Conservation (phyloP, 164 flowering plant species). For the Berberis vulgaris region DNA sequence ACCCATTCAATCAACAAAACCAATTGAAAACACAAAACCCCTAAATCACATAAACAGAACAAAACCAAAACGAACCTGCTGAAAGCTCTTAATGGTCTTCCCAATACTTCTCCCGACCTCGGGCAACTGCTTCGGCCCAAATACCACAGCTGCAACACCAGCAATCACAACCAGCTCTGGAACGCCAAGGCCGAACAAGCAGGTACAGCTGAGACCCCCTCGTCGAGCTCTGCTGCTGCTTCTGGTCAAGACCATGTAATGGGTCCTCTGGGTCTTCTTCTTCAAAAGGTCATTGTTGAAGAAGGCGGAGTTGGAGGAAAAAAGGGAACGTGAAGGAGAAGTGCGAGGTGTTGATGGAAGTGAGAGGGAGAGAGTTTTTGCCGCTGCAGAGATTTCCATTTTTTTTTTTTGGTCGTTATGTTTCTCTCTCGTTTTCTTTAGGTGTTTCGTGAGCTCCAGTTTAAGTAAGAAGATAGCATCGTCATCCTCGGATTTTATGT, state of each 20-base stretch:
- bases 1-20: too few species aligned
- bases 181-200: slow-evolving; percentile 84
- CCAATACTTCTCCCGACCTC: slow-evolving; percentile 81
- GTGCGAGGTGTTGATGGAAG: neutral
- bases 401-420: neutral
- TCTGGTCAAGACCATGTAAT: slow-evolving; percentile 8
- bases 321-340: neutral
- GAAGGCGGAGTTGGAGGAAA: neutral
- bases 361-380: neutral
- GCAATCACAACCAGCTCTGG: slow-evolving; percentile 90
- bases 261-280: neutral
- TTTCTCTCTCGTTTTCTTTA: neutral
- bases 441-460: neutral
- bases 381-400: neutral
- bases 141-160: slow-evolving; percentile 76
- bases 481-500: neutral
- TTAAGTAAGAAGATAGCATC: neutral
- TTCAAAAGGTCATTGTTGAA: slow-evolving; percentile 3
- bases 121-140: slow-evolving; percentile 86
- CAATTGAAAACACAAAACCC: too few species aligned
- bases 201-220: slow-evolving; percentile 51
- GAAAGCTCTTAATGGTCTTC: slow-evolving; percentile 89
- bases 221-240: slow-evolving; percentile 16
- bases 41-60: too few species aligned
- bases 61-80: slow-evolving; percentile 43